These are phyloP conservation scores for Erodium moschatum DNA, from an alignment of 441 rosid genomes.

Conservation along the genomic window DNA sequence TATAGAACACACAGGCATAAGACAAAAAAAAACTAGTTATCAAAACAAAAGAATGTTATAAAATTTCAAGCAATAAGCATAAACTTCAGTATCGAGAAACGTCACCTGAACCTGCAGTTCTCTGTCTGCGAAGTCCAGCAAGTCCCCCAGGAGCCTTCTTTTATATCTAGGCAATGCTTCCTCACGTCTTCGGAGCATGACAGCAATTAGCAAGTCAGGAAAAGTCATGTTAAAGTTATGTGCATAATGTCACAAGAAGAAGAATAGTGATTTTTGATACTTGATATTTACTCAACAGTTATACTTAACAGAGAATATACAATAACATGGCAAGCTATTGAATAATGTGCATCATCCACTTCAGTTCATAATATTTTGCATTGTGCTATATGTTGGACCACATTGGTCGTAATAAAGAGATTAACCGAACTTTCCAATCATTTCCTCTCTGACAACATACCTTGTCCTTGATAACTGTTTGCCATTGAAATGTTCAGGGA, in stretches of 20 bases:
- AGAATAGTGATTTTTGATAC: background rate
- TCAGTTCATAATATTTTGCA: background rate
- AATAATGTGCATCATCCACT: background rate
- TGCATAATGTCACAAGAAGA: conserved; percentile 13
- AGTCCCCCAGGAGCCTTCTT: conserved; percentile 90
- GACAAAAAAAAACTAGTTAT: background rate
- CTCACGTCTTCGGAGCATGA: conserved; percentile 67
- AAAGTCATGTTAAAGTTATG: conserved; percentile 8
- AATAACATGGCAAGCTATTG: conserved; percentile 4
- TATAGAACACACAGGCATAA: background rate
- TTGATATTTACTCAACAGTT: conserved; percentile 2
- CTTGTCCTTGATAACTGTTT: background rate
- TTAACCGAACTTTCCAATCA: background rate
- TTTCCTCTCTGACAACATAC: background rate
- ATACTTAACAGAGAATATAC: background rate
- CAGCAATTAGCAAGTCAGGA: conserved; percentile 16
- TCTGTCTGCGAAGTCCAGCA: conserved; percentile 95
- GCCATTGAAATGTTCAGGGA: background rate
- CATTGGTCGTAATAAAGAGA: background rate
- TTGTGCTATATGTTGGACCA: background rate
- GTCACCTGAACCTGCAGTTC: conserved; percentile 97
- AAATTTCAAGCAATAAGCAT: conserved; percentile 4
- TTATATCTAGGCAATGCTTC: conserved; percentile 91
- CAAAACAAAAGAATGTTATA: background rate
- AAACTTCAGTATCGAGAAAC: conserved; percentile 2